Evolutionary conservation across 192 early-diverging fungal genomes (phyloP).

Genomic region (Chytriomyces hyalinus): DNA sequence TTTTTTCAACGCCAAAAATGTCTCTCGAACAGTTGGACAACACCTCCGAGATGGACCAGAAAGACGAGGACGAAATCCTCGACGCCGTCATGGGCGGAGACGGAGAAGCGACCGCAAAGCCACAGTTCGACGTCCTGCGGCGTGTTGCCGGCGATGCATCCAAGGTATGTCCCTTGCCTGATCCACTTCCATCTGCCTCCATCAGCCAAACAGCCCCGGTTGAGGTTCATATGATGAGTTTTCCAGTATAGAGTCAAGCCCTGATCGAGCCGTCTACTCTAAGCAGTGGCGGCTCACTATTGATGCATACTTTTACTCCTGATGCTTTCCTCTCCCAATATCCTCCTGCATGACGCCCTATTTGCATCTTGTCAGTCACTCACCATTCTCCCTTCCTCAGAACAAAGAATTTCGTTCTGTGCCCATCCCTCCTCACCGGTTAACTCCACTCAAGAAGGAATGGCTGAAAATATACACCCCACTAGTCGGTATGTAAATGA

Average conservation of each 20-base stretch:
- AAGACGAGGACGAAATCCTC: slow-evolving; percentile 23
- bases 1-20: not conserved
- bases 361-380: not conserved
- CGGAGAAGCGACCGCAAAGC: not conserved
- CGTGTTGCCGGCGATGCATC: not conserved
- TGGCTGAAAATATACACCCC: slow-evolving; percentile 98
- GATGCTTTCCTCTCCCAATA: slow-evolving; percentile 7
- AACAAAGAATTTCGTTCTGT: slow-evolving; percentile 70
- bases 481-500: slow-evolving; percentile 61
- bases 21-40: not conserved
- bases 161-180: slow-evolving; percentile 15
- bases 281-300: slow-evolving; percentile 16
- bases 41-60: slow-evolving; percentile 3
- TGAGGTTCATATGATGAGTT: slow-evolving; percentile 19
- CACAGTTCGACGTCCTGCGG: slow-evolving; percentile 30
- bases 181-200: no score
- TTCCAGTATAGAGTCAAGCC: slow-evolving; percentile 54
- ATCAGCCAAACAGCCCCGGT: no score
- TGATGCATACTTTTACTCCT: slow-evolving; percentile 33
- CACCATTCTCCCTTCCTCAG: slow-evolving; percentile 13
- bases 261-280: slow-evolving; percentile 30
- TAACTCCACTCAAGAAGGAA: slow-evolving; percentile 87
- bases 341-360: not conserved
- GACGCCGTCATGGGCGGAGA: slow-evolving; percentile 29
- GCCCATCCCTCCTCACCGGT: slow-evolving; percentile 91